These are phyloP conservation scores for Podosphaera xanthii DNA, from an alignment of 2,329 filamentous ascomycete genomes.

Conservation along the genomic window DNA sequence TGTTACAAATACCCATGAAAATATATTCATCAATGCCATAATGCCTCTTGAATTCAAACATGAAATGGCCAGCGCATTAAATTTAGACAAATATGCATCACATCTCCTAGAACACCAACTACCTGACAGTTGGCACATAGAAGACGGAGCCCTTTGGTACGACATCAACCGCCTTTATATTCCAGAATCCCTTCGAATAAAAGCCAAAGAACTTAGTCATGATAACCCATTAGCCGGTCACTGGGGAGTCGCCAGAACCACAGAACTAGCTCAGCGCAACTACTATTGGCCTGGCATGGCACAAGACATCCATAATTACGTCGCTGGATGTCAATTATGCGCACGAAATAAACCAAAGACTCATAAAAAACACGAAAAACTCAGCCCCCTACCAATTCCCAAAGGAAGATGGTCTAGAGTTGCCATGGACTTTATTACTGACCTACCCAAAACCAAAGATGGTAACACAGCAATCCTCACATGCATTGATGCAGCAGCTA, in stretches of 20 bases:
- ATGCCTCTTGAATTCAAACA: background rate
- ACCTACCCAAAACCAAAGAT: background rate
- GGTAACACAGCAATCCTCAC: background rate
- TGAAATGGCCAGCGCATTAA: background rate
- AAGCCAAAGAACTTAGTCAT: slow-evolving; percentile 1
- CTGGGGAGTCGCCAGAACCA: background rate
- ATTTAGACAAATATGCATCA: background rate
- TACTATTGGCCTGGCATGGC: background rate
- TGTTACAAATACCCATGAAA: background rate
- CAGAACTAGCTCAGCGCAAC: background rate
- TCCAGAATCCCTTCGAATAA: slow-evolving; percentile 1
- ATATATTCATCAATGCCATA: background rate
- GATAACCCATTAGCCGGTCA: background rate
- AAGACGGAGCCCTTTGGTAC: background rate
- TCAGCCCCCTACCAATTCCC: background rate
- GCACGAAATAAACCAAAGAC: background rate
- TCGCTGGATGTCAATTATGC: background rate
- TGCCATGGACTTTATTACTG: background rate
- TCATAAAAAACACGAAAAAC: background rate
- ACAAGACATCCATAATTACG: background rate
- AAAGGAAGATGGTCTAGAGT: background rate
- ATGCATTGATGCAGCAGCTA: background rate
- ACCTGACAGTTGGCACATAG: background rate
- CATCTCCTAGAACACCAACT: background rate
- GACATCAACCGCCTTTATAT: background rate